Conservation (phyloP, 768 basidiomycete species). For the Leucocoprinus leucothites region DNA sequence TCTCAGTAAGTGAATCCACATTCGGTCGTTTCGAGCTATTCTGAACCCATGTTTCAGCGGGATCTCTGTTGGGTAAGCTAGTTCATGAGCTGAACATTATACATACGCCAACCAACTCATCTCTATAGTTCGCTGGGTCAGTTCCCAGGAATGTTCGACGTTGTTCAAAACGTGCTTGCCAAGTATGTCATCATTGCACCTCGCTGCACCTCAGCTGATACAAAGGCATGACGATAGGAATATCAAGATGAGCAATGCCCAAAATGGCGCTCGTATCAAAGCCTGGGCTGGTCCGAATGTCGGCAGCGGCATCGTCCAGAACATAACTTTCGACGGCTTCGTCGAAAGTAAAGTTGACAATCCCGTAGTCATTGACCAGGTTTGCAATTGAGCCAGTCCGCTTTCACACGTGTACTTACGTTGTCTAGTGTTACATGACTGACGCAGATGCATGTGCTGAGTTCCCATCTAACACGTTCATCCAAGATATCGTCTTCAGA, state of each 20-base stretch:
- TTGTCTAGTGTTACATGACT: slow-evolving; percentile 46
- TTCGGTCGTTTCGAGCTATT: background rate
- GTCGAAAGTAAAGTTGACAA: slow-evolving; percentile 52
- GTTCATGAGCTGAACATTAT: background rate
- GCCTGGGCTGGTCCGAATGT: slow-evolving; percentile 61
- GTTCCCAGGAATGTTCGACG: slow-evolving; percentile 50
- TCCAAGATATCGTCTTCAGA: slow-evolving; percentile 56
- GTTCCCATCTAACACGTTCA: slow-evolving; percentile 52
- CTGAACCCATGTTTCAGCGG: slow-evolving; percentile 33
- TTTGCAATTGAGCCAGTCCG: slow-evolving; percentile 15
- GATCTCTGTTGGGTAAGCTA: slow-evolving; percentile 45
- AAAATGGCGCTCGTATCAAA: slow-evolving; percentile 69
- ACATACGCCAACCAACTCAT: background rate
- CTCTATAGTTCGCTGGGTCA: slow-evolving; percentile 52
- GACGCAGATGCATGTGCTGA: slow-evolving; percentile 43
- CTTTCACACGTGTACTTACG: background rate
- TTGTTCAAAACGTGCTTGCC: slow-evolving; percentile 58
- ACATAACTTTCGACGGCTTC: slow-evolving; percentile 53
- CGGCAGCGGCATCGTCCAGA: slow-evolving; percentile 55
- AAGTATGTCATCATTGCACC: slow-evolving; percentile 28
- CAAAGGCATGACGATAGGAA: slow-evolving; percentile 29
- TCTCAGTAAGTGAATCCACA: slow-evolving; percentile 40
- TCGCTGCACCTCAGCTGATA: background rate
- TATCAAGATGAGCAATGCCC: slow-evolving; percentile 56
- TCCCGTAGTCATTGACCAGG: slow-evolving; percentile 59